Conservation (phyloP, 805 yeast genomes). For the Yarrowia divulgata region DNA sequence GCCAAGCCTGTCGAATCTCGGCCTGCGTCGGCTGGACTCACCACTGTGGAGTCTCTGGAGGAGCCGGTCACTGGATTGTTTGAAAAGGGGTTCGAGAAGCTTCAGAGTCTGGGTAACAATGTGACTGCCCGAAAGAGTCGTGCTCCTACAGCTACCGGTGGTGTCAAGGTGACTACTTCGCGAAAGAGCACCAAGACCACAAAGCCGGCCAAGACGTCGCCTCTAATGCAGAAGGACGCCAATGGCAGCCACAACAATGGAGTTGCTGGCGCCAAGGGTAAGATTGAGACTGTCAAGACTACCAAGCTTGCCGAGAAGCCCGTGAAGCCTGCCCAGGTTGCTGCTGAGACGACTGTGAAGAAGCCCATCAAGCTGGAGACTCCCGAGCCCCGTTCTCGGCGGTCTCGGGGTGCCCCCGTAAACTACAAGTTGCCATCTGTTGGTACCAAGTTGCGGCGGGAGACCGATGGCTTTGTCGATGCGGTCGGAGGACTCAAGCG, state of each 20-base stretch:
- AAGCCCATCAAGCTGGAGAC: conserved; percentile 12
- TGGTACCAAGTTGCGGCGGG: conserved; percentile 72
- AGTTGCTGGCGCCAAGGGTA: conserved; percentile 7
- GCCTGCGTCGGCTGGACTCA: neutral
- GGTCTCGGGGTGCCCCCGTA: conserved; percentile 60
- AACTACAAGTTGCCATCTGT: conserved; percentile 74
- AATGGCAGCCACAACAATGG: conserved; percentile 1
- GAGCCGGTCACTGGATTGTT: conserved; percentile 9
- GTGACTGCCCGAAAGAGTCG: conserved; percentile 17
- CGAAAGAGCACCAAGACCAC: conserved; percentile 13
- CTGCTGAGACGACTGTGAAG: neutral
- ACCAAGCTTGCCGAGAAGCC: conserved; percentile 20
- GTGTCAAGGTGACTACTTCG: conserved; percentile 29
- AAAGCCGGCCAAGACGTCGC: neutral
- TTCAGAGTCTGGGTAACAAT: neutral
- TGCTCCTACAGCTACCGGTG: conserved; percentile 31
- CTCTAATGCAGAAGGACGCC: conserved; percentile 27
- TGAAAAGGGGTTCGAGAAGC: conserved; percentile 6
- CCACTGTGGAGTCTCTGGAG: conserved; percentile 5
- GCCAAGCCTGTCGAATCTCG: neutral
- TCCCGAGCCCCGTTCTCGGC: conserved; percentile 50
- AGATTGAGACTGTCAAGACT: conserved; percentile 1
- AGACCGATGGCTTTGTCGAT: conserved; percentile 63
- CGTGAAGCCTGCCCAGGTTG: conserved; percentile 6
- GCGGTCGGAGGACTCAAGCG: conserved; percentile 54